A percentile compares a stretch with the other conserved stretches of the same genome.
Evolutionary conservation across 805 yeast species (phyloP).

Genomic region (Naumovozyma castellii): DNA sequence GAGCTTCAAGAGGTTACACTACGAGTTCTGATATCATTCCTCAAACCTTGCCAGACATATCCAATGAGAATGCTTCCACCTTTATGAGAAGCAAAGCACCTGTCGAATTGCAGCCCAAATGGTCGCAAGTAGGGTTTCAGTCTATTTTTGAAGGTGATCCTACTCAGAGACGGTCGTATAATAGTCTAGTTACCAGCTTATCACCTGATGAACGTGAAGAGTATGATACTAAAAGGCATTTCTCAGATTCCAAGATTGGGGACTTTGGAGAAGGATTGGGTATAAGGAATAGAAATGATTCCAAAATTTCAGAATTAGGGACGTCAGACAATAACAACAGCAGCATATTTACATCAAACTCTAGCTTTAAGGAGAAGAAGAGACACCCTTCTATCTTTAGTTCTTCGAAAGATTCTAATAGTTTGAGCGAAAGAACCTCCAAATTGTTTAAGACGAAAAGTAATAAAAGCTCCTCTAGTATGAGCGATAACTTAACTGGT

Average conservation of each 20-base stretch:
- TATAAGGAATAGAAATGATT: background rate
- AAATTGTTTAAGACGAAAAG: conserved; percentile 9
- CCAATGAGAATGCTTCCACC: conserved; percentile 9
- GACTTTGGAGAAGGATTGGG: background rate
- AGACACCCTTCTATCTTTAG: background rate
- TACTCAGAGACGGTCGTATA: background rate
- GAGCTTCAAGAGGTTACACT: conserved; percentile 15
- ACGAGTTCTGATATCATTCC: conserved; percentile 26
- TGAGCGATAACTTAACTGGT: conserved; percentile 7
- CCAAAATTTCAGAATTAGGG: background rate
- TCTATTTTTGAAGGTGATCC: conserved; percentile 9
- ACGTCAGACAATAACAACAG: conserved; percentile 4
- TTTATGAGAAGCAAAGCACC: conserved; percentile 8
- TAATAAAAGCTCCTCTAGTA: background rate
- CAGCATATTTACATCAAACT: conserved; percentile 10
- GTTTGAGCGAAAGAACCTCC: conserved; percentile 10
- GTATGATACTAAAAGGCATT: background rate
- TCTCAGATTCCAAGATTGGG: background rate
- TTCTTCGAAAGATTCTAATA: conserved; percentile 2
- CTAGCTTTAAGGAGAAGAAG: conserved; percentile 1
- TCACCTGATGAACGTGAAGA: background rate
- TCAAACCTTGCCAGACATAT: conserved; percentile 18
- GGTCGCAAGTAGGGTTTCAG: conserved; percentile 16
- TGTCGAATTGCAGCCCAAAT: conserved; percentile 5
- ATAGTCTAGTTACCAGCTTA: background rate